A percentile compares a stretch with the other conserved stretches of the same genome.
These are phyloP conservation scores for Scheffersomyces illinoinensis DNA, from an alignment of 1,139 yeast genomes.

Conservation along the genomic window DNA sequence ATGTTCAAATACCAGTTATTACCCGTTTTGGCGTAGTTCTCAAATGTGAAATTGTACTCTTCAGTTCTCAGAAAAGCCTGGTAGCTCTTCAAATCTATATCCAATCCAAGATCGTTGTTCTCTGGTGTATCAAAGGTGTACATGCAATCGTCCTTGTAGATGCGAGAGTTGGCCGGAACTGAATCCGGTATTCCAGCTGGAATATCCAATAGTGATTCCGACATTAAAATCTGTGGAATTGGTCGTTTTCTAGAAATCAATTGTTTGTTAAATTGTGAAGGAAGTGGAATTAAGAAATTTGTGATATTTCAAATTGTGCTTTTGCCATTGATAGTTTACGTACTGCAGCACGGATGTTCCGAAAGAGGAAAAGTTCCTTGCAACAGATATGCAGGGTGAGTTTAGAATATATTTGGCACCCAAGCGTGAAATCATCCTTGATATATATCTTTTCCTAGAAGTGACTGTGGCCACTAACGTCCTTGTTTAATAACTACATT, in stretches of 20 bases:
- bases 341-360: not conserved
- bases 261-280: not conserved
- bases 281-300: not conserved
- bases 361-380: not conserved
- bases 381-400: not conserved
- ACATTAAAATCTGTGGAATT: not conserved
- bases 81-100: slow-evolving; percentile 69
- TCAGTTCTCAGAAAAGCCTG: slow-evolving; percentile 58
- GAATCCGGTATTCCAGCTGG: slow-evolving; percentile 21
- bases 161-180: slow-evolving; percentile 26
- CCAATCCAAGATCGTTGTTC: slow-evolving; percentile 59
- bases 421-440: not conserved
- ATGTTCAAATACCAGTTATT: slow-evolving; percentile 62
- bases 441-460: not conserved
- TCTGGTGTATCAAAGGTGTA: slow-evolving; percentile 76
- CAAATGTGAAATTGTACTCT: slow-evolving; percentile 50
- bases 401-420: not conserved
- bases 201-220: slow-evolving; percentile 13
- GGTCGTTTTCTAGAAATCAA: not conserved
- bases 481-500: too few species aligned
- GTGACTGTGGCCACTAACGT: not conserved
- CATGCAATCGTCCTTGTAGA: slow-evolving; percentile 84
- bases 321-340: not conserved
- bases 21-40: slow-evolving; percentile 51
- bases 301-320: not conserved